Percentiles rank a stretch among this genome's conserved stretches.
phyloP scores from a whole-genome alignment of 1,284 basidiomycete genomes.

The Cerrena zonata region DNA sequence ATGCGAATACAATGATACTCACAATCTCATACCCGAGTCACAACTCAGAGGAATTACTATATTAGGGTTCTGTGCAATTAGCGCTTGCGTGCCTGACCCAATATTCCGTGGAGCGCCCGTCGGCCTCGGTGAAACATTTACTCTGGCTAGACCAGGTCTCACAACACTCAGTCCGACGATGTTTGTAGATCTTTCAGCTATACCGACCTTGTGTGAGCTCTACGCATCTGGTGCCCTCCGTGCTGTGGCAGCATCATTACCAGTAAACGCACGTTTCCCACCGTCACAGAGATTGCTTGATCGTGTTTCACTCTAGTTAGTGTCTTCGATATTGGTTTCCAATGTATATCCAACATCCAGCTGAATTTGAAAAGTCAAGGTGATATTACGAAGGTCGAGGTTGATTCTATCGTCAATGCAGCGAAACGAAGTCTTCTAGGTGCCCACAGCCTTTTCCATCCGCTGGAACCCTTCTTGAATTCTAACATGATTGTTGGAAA shows the following conservation, averaged over 20 bases:
- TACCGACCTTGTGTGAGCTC: slow-evolving; percentile 48
- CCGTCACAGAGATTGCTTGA: slow-evolving; percentile 37
- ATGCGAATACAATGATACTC: no score
- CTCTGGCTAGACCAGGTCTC: no score
- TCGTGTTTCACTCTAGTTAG: slow-evolving; percentile 37
- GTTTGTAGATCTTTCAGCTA: slow-evolving; percentile 36
- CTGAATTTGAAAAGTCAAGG: slow-evolving; percentile 48
- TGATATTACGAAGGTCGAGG: slow-evolving; percentile 67
- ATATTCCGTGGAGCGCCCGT: no score
- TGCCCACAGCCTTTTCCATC: slow-evolving; percentile 15
- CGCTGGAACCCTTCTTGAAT: no score
- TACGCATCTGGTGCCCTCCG: slow-evolving; percentile 37
- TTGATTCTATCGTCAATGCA: slow-evolving; percentile 85
- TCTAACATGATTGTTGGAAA: no score
- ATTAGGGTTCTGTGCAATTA: no score
- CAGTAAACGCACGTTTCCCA: slow-evolving; percentile 30
- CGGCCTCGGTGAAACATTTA: no score
- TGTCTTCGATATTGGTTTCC: neutral
- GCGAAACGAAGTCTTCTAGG: slow-evolving; percentile 77
- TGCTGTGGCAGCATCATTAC: slow-evolving; percentile 20
- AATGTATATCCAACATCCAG: no score
- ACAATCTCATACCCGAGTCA: no score
- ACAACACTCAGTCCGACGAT: no score
- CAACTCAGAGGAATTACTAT: no score
- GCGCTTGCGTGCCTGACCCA: no score